Evolutionary conservation across 495 filamentous ascomycete species (phyloP), one percentile per base, ranked within the genome.

Genomic region (Penicillium diatomitis): DNA sequence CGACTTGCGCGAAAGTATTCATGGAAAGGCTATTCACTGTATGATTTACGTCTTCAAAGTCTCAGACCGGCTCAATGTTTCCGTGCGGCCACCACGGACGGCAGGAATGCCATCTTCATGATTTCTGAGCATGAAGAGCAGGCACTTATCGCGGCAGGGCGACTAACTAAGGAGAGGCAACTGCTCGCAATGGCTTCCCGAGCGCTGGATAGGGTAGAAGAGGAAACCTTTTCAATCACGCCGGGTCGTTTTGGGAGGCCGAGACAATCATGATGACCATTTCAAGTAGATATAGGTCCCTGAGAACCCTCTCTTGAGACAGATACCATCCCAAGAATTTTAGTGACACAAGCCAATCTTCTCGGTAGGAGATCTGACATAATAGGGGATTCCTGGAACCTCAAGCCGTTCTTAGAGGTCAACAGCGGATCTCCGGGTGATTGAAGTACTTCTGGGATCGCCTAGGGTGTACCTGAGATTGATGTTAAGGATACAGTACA

Each of bases 11-110:
- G n/a, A n/a, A n/a, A n/a, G n/a, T n/a, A n/a, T n/a, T n/a, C n/a
- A n/a, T n/a, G n/a, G n/a, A n/a, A n/a, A n/a, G n/a, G 27, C 6
- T 39, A 39, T 39, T 39, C 38, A 39, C n/a, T 39, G n/a, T 39
- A 39, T 27, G 38, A 39, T 39, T 6, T 39, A 39, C 4, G 10
- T 39, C 38, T 39, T 41, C 32, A 49, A 27, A 44, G 40, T 34
- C 40, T 73, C 56, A 67, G 67, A 32, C 54, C 74, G 8, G 68
- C 61, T 2, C 61, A 72, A 6, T 60, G 63, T 31, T 49, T 36
- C 40, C 40, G 40, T 36, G 32, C 67, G 64, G n/a, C 73, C 63
- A 4, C 54, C 62, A 28, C 40, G 4, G 47, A 49, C 32, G 47
- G 5, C 54, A 38, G 51, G 61, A 49, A 52, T 39, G 41, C 38